Percentiles rank a stretch among this genome's conserved stretches.
These are phyloP conservation scores for Debaryomyces coudertii DNA, from an alignment of 1,139 yeast species.

Conservation along the genomic window DNA sequence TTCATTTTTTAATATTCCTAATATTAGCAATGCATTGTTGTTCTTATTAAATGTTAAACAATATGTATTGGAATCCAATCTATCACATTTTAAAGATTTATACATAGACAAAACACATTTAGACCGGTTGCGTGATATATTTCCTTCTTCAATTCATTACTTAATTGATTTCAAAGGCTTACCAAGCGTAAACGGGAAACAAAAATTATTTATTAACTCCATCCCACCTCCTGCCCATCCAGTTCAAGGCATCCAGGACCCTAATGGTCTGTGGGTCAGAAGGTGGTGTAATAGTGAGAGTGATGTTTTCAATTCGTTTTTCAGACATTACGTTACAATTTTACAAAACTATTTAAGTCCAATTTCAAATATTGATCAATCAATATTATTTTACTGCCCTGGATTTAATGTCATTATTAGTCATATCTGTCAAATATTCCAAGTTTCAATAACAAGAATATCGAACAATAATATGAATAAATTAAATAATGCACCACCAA, in stretches of 20 bases:
- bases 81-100: slow-evolving; percentile 2
- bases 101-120: slow-evolving; percentile 2
- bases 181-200: slow-evolving; percentile 23
- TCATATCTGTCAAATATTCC: slow-evolving; percentile 42
- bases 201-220: slow-evolving; percentile 36
- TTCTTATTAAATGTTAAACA: slow-evolving; percentile 62
- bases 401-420: slow-evolving; percentile 43
- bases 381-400: slow-evolving; percentile 26
- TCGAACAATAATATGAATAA: slow-evolving; percentile 16
- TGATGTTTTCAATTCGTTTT: slow-evolving; percentile 69
- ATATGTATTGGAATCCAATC: slow-evolving; percentile 28
- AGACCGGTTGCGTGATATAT: slow-evolving; percentile 20
- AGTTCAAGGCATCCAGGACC: slow-evolving; percentile 59
- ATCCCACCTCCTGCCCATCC: slow-evolving; percentile 55
- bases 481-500: slow-evolving; percentile 5
- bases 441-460: slow-evolving; percentile 38
- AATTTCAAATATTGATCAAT: slow-evolving; percentile 6
- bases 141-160: slow-evolving; percentile 45
- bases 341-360: slow-evolving; percentile 16
- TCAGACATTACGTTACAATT: slow-evolving; percentile 62
- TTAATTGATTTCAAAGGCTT: slow-evolving; percentile 43
- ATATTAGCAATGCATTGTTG: slow-evolving; percentile 63
- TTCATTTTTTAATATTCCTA: slow-evolving; percentile 60
- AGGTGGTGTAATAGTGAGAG: slow-evolving; percentile 59
- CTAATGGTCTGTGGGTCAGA: slow-evolving; percentile 70